Evolutionary conservation across 345 rosid genomes (phyloP).

Genomic region (Hevea brasiliensis): DNA sequence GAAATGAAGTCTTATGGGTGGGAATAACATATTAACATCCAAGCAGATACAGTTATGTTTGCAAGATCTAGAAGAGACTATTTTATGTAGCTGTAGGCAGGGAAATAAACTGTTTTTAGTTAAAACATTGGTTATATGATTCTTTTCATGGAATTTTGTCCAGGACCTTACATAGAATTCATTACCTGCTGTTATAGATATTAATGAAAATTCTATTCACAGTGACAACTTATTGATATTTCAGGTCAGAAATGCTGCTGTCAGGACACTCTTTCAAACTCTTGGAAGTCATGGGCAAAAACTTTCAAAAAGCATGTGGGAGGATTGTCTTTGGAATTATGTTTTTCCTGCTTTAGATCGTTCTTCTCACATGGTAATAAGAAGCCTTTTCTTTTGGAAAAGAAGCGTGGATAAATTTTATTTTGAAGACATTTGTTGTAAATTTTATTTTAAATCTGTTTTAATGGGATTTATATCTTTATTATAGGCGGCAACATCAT

Average conservation of each 20-base stretch:
- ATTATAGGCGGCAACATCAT: slow-evolving; percentile 91
- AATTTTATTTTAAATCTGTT: too few relatives aligned
- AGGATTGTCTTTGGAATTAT: slow-evolving; percentile 96
- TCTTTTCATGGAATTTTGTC: neutral
- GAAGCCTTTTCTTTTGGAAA: neutral
- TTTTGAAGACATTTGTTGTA: slow-evolving; percentile 17
- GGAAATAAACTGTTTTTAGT: neutral
- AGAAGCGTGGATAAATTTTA: neutral
- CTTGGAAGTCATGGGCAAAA: slow-evolving; percentile 92
- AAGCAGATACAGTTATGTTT: neutral
- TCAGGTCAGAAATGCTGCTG: slow-evolving; percentile 97
- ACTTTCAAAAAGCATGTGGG: slow-evolving; percentile 94
- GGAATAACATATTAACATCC: neutral
- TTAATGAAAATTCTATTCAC: neutral
- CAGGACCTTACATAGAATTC: neutral
- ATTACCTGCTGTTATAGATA: neutral
- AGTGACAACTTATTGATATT: slow-evolving; percentile 13
- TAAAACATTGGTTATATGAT: neutral
- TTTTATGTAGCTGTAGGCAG: neutral
- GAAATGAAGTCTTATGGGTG: neutral
- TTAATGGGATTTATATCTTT: slow-evolving; percentile 18
- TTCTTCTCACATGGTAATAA: slow-evolving; percentile 88
- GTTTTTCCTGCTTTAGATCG: slow-evolving; percentile 82
- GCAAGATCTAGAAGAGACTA: slow-evolving; percentile 3
- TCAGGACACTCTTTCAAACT: slow-evolving; percentile 89